A percentile compares a stretch with the other conserved stretches of the same genome.
These are phyloP conservation scores for Ustilago trichophora DNA, from an alignment of 1,284 basidiomycete species.

Conservation along the genomic window DNA sequence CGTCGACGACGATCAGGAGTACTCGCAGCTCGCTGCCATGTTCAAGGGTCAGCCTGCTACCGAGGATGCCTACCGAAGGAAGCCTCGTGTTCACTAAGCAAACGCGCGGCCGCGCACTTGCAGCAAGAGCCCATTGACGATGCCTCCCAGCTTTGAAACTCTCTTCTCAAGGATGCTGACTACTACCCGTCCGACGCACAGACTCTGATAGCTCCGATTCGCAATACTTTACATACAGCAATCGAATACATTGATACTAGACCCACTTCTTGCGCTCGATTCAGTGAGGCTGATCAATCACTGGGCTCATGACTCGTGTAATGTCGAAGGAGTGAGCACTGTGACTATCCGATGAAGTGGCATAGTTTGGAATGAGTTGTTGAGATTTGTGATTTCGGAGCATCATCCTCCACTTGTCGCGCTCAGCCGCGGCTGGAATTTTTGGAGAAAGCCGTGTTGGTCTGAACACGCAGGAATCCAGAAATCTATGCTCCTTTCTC, in stretches of 20 bases:
- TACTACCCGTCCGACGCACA: too few relatives aligned
- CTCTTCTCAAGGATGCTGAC: background rate
- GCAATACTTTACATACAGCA: background rate
- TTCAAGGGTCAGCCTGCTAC: slow-evolving; percentile 51
- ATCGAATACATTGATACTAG: background rate
- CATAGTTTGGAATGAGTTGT: too few relatives aligned
- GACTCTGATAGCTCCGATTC: too few relatives aligned
- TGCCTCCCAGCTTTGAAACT: background rate
- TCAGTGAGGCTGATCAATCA: too few relatives aligned
- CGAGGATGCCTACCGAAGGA: slow-evolving; percentile 53
- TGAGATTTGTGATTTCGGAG: too few relatives aligned
- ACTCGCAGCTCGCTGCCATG: slow-evolving; percentile 51
- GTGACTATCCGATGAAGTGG: too few relatives aligned
- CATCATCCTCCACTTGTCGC: background rate
- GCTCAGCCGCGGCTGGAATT: background rate
- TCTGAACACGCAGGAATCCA: too few relatives aligned
- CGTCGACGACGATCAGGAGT: slow-evolving; percentile 66
- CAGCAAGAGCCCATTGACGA: background rate
- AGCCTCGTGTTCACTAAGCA: slow-evolving; percentile 23
- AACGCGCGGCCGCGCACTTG: background rate
- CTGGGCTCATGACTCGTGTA: too few relatives aligned
- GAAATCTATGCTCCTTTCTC: background rate
- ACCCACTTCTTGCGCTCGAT: too few relatives aligned
- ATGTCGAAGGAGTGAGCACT: too few relatives aligned
- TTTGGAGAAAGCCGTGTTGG: background rate